Conservation (phyloP, 495 filamentous ascomycete species). For the Neurospora sp. region DNA sequence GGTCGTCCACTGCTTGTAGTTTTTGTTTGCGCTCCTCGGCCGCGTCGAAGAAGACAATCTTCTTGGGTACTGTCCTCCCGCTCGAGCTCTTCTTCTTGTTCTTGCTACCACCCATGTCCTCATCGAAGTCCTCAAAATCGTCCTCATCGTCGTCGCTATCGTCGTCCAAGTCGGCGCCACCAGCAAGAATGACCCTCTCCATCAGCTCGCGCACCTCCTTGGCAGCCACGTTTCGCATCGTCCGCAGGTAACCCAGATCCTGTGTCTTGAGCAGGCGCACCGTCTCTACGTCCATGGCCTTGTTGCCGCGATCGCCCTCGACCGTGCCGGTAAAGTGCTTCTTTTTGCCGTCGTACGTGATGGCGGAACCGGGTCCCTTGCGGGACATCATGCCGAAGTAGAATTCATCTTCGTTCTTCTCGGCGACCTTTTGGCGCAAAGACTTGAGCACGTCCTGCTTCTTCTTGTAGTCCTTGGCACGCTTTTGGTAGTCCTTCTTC, state of each 20-base stretch:
- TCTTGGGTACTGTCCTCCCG: constrained; percentile 18
- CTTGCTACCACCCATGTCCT: constrained; percentile 8
- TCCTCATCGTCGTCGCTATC: constrained; percentile 19
- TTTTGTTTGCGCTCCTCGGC: constrained; percentile 22
- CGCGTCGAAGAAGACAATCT: constrained; percentile 36
- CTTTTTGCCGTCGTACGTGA: constrained; percentile 26
- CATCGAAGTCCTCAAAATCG: constrained; percentile 15
- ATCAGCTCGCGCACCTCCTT: constrained; percentile 35
- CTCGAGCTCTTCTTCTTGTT: background rate
- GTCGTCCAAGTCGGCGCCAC: constrained; percentile 18
- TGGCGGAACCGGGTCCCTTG: constrained; percentile 21
- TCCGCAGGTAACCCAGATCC: constrained; percentile 80
- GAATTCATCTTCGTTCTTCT: constrained; percentile 95
- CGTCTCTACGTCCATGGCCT: constrained; percentile 52
- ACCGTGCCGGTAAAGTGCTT: constrained; percentile 38
- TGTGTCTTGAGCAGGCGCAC: constrained; percentile 92
- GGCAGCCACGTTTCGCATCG: constrained; percentile 39
- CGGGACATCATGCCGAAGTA: constrained; percentile 79
- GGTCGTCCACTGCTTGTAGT: constrained; percentile 29
- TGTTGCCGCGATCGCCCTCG: constrained; percentile 54
- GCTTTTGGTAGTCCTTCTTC: constrained; percentile 71
- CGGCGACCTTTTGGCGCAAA: constrained; percentile 68
- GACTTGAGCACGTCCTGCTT: constrained; percentile 74
- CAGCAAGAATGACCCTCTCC: constrained; percentile 30
- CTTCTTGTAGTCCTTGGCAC: constrained; percentile 74